Evolutionary conservation across 306 rosid species (phyloP), one percentile per base, ranked within the genome.

Genomic region (Aeschynomene evenia): DNA sequence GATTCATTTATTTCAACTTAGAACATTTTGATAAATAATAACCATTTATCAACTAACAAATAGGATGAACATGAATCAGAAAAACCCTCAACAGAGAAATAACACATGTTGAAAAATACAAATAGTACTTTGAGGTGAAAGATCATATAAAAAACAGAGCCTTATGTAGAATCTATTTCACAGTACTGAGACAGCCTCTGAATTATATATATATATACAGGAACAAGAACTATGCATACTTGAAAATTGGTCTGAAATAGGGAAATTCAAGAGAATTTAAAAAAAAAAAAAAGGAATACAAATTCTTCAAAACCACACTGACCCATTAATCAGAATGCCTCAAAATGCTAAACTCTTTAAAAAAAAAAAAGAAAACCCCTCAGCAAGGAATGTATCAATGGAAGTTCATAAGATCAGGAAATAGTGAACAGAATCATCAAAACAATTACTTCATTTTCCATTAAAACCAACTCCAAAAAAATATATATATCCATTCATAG

Each of bases 381-480:
- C 3, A 63, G 79, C 43, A 59, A 6, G 53, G 70, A 58, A 75
- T 48, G n/a, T 21, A 79, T 24, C 63, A 68, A 71, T 9, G 49
- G 64, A 58, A 75, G 22, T 56, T 50, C 52, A 72, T 29, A 54
- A 62, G 76, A 76, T 76, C 77, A 78, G 59, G 54, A 46, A 66
- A 61, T 7, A 42, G 46, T 64, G 34, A 39, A 66, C 18, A 34
- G 10, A 19, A 40, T 36, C 24, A 39, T 9, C 49, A 49, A 75
- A 77, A 66, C 71, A 48, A 65, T 60, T 71, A 65, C 71, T 77
- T 40, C 72, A 63, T 56, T 57, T 53, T 6, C 34, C 81, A 65
- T 62, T 53, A 73, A 28, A 69, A 53, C 16, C 63, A 9, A 68
- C 24, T 20, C 18, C 0, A 19, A 42, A 31, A 12, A 2, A 1